Evolutionary conservation across 805 yeast genomes (phyloP).

Genomic region (Monosporozyma yasuniensis): DNA sequence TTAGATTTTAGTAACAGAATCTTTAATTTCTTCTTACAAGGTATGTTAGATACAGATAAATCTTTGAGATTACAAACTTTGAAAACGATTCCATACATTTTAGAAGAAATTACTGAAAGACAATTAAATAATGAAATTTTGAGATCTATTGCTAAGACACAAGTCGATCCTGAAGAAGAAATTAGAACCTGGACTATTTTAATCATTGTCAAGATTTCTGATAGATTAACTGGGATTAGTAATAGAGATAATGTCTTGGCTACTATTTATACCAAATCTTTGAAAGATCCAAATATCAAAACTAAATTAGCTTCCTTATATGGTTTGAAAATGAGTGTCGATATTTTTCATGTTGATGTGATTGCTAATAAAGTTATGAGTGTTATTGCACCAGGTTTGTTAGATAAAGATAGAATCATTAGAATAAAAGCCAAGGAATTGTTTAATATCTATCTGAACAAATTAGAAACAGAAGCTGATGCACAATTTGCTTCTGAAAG

Average conservation of each 20-base stretch:
- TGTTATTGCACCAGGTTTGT: conserved; percentile 71
- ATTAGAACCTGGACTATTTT: conserved; percentile 28
- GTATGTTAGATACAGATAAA: conserved; percentile 77
- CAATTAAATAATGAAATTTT: conserved; percentile 81
- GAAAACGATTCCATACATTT: conserved; percentile 43
- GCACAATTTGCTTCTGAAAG: neutral
- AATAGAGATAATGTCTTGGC: conserved; percentile 63
- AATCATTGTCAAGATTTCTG: conserved; percentile 18
- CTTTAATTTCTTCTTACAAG: conserved; percentile 61
- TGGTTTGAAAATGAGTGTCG: conserved; percentile 59
- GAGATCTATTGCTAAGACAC: conserved; percentile 58
- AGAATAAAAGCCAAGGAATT: conserved; percentile 63
- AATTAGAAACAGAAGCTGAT: conserved; percentile 41
- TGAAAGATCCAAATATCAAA: conserved; percentile 69
- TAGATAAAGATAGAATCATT: conserved; percentile 65
- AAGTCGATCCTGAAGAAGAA: conserved; percentile 25
- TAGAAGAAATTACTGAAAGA: conserved; percentile 60
- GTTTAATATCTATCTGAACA: conserved; percentile 51
- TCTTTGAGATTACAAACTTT: conserved; percentile 76
- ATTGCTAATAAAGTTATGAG: conserved; percentile 76
- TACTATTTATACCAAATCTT: conserved; percentile 77
- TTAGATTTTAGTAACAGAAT: conserved; percentile 58
- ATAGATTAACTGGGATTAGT: conserved; percentile 22
- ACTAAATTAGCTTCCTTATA: conserved; percentile 67
- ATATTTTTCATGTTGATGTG: conserved; percentile 61